A percentile compares a stretch with the other conserved stretches of the same genome.
Conservation (phyloP, 2,329 filamentous ascomycete species). For the Curvularia eragrostidis region DNA sequence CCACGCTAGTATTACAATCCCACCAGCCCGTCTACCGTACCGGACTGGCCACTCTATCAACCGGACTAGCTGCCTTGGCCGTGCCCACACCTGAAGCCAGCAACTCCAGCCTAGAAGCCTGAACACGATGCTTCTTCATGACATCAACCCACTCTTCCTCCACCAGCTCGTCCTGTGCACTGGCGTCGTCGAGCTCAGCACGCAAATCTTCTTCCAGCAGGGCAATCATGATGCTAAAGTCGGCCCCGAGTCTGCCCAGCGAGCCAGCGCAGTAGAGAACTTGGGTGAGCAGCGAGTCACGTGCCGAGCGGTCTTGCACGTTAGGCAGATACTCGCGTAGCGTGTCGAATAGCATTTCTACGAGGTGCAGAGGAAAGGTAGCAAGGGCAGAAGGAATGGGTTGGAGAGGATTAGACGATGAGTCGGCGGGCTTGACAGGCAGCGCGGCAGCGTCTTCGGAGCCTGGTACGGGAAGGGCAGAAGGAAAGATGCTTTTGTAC, state of each 20-base stretch:
- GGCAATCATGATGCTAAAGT: slow-evolving; percentile 89
- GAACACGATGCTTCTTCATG: slow-evolving; percentile 83
- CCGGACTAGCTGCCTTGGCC: slow-evolving; percentile 33
- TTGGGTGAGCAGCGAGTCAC: slow-evolving; percentile 90
- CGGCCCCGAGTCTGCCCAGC: slow-evolving; percentile 84
- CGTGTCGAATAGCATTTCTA: slow-evolving; percentile 80
- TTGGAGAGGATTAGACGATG: slow-evolving; percentile 47
- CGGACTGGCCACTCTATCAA: slow-evolving; percentile 13
- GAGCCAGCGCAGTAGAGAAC: slow-evolving; percentile 93
- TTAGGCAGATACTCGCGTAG: slow-evolving; percentile 79
- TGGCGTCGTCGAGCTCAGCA: slow-evolving; percentile 53
- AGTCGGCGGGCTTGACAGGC: slow-evolving; percentile 29
- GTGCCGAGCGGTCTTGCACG: slow-evolving; percentile 76
- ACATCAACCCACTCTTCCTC: slow-evolving; percentile 82
- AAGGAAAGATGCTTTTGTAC: slow-evolving; percentile 87
- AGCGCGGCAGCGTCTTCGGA: slow-evolving; percentile 33
- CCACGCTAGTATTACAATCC: not conserved
- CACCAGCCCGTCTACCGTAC: not conserved
- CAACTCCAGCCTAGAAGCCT: slow-evolving; percentile 78
- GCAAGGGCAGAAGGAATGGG: slow-evolving; percentile 77
- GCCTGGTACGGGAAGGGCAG: slow-evolving; percentile 56
- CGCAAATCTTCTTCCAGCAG: slow-evolving; percentile 57
- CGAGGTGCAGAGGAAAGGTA: slow-evolving; percentile 83
- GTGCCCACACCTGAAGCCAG: slow-evolving; percentile 53
- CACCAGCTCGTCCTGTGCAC: slow-evolving; percentile 42